Evolutionary conservation across 2,329 filamentous ascomycete genomes (phyloP), one percentile per base, ranked within the genome.

Genomic region (Apiospora hydei): DNA sequence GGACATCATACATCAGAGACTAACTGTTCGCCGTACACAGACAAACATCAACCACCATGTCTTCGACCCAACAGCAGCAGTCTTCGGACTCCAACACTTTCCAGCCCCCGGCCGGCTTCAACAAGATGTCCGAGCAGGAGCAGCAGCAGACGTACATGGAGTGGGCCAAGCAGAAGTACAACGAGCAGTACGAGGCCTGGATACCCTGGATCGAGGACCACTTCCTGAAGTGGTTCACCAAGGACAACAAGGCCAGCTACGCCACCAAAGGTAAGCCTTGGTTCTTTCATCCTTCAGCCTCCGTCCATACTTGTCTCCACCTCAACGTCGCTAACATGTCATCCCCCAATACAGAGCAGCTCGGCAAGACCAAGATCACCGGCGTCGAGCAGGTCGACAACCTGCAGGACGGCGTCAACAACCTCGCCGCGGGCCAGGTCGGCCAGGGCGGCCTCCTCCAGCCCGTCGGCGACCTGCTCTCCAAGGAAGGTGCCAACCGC

Each of bases 171-270:
- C 82, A 90, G 71, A 89, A 88, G 69, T 94, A 94, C 85, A 91
- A 93, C 83, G 83, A 88, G 71, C 90, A 94, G 81, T 94, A 94
- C 82, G 91, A 94, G 79, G 87, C 83, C 77, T 94, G 92, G 92
- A 88, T 93, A 80, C 92, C 92, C 0, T 94, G 92, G 92, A 84
- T 94, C 71, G 92, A 94, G 81, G 92, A 94, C 80, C 81, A 90
- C 72, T 93, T 93, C 80, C 86, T 94, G 41, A 85, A 87, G 70
- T 94, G 89, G 86, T 94, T 94, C 81, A 93, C 91, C 77, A 92
- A 91, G 74, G 91, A 94, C 79, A 94, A 94, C 86, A 94, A 94
- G 82, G 88, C 91, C 6, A 91, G 88, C 79, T 94, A 94, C 77
- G 85, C 89, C 7, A 87, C 91, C 1, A 93, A 92, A 82, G 87